Evolutionary conservation across 805 yeast species (phyloP).

Genomic region (Kazachstania viticola): DNA sequence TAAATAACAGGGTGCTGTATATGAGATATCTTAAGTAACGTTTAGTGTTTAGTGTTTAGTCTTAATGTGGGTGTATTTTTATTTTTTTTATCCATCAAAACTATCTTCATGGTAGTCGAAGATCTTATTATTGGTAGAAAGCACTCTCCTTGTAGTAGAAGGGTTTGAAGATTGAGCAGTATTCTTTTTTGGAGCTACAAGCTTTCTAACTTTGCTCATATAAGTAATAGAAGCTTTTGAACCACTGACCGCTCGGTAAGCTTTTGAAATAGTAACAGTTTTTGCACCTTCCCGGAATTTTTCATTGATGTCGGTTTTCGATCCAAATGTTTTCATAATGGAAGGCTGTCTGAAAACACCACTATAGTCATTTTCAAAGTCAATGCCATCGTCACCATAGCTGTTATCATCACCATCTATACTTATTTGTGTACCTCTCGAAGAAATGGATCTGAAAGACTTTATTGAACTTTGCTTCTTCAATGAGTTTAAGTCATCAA

Average conservation of each 20-base stretch:
- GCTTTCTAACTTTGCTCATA: constrained; percentile 31
- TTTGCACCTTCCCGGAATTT: constrained; percentile 33
- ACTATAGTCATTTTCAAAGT: constrained; percentile 2
- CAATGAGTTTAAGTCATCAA: constrained; percentile 35
- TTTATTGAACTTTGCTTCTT: constrained; percentile 33
- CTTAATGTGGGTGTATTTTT: constrained; percentile 1
- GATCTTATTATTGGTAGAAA: constrained; percentile 5
- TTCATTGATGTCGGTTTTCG: constrained; percentile 28
- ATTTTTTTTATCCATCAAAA: constrained; percentile 9
- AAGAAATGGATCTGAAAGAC: constrained; percentile 11
- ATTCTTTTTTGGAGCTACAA: constrained; percentile 18
- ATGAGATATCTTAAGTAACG: no score
- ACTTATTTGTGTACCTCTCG: constrained; percentile 1
- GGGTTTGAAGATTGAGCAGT: no score
- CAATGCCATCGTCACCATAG: constrained; percentile 5
- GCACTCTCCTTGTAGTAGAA: neutral
- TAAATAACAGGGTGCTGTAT: no score
- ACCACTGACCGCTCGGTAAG: constrained; percentile 44
- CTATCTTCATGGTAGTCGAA: constrained; percentile 12
- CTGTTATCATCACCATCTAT: constrained; percentile 14
- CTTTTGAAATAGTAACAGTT: constrained; percentile 40
- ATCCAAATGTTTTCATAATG: constrained; percentile 34
- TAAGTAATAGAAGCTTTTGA: constrained; percentile 48
- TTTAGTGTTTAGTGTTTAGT: no score
- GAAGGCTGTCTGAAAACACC: constrained; percentile 31